A percentile compares a stretch with the other conserved stretches of the same genome.
Evolutionary conservation across 805 yeast genomes (phyloP).

Genomic region (Candida coquimbonensis): DNA sequence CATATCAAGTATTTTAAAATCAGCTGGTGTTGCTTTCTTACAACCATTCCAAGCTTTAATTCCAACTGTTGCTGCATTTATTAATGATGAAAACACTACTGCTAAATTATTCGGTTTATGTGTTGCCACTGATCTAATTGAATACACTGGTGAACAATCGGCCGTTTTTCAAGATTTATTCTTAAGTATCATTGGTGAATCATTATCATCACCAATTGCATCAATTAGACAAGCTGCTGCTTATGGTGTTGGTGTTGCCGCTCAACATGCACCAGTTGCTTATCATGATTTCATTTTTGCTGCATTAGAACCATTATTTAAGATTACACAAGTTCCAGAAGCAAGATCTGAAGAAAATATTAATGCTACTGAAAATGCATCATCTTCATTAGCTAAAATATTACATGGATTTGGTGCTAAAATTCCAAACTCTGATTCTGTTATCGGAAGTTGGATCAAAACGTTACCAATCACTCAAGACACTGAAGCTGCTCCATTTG

Average conservation of each 20-base stretch:
- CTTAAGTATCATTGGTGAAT: constrained; percentile 55
- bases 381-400: constrained; percentile 78
- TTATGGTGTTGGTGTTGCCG: constrained; percentile 78
- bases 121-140: constrained; percentile 73
- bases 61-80: constrained; percentile 54
- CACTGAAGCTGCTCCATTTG: constrained; percentile 80
- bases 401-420: constrained; percentile 54
- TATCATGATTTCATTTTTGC: constrained; percentile 60
- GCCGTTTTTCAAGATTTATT: constrained; percentile 58
- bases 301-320: constrained; percentile 68
- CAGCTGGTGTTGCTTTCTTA: constrained; percentile 49
- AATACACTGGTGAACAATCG: constrained; percentile 68
- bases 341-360: constrained; percentile 80
- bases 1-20: constrained; percentile 62
- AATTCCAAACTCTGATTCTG: constrained; percentile 55
- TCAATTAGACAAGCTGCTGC: constrained; percentile 83
- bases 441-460: constrained; percentile 70
- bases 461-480: constrained; percentile 80
- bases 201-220: constrained; percentile 59
- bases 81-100: constrained; percentile 61
- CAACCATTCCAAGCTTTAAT: constrained; percentile 57
- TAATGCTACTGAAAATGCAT: constrained; percentile 80
- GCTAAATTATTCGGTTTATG: constrained; percentile 73
- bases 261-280: constrained; percentile 65
- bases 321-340: constrained; percentile 68